Percentiles rank a stretch among this genome's conserved stretches.
These are phyloP conservation scores for Pyricularia grisea DNA, from an alignment of 2,329 filamentous ascomycete genomes.

Conservation along the genomic window DNA sequence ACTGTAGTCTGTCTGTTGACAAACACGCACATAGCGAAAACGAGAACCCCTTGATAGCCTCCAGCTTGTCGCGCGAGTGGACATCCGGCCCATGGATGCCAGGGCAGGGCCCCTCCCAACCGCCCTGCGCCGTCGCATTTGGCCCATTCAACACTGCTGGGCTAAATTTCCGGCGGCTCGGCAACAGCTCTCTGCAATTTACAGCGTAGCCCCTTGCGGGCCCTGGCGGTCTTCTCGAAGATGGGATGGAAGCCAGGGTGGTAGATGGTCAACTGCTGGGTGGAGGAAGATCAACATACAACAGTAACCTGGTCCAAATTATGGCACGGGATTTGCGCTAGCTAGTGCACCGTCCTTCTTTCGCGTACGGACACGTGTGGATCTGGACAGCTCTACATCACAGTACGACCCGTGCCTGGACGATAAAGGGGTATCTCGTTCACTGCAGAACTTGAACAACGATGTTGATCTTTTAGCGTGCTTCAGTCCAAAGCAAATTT, in stretches of 20 bases:
- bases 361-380: not conserved
- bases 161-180: not conserved
- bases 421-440: not conserved
- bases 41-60: not conserved
- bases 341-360: not conserved
- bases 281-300: not conserved
- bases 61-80: not conserved
- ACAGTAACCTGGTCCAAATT: not conserved
- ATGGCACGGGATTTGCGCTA: not conserved
- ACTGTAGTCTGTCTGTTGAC: too few species aligned
- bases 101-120: not conserved
- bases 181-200: not conserved
- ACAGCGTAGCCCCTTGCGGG: not conserved
- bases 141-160: not conserved
- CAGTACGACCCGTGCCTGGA: not conserved
- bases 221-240: not conserved
- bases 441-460: not conserved
- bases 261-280: not conserved
- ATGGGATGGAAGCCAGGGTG: slow-evolving; percentile 2
- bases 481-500: not conserved
- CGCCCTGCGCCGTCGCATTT: not conserved
- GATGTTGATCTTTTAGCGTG: not conserved
- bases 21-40: not conserved
- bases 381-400: not conserved
- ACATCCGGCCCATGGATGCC: not conserved